These are phyloP conservation scores for Nectriaceae sp. DNA, from an alignment of 2,329 filamentous ascomycete species.

Conservation along the genomic window DNA sequence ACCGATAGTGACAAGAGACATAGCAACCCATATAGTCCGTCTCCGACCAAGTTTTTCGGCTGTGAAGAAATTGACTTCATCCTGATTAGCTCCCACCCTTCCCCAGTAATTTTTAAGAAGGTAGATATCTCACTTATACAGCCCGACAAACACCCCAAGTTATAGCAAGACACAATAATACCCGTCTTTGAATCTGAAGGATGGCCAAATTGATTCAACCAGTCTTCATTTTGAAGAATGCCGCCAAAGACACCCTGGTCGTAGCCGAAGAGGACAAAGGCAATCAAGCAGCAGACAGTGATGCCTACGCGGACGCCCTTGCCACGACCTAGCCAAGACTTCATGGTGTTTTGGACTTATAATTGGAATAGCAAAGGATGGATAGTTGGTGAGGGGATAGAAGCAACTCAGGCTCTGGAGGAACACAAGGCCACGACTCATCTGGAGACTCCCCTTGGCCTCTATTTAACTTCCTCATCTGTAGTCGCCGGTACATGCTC, in stretches of 20 bases:
- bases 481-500: too few relatives aligned
- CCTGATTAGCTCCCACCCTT: too few relatives aligned
- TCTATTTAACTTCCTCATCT: too few relatives aligned
- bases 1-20: slow-evolving; percentile 56
- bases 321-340: slow-evolving; percentile 25
- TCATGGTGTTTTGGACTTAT: too few relatives aligned
- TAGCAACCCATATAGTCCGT: slow-evolving; percentile 55
- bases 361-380: too few relatives aligned
- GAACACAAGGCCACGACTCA: too few relatives aligned
- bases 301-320: slow-evolving; percentile 24
- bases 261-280: slow-evolving; percentile 41
- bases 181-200: slow-evolving; percentile 30
- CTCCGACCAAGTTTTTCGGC: slow-evolving; percentile 52
- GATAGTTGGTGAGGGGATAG: too few relatives aligned
- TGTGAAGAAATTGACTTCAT: slow-evolving; percentile 45
- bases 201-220: slow-evolving; percentile 33
- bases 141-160: slow-evolving; percentile 45
- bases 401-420: too few relatives aligned
- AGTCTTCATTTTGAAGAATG: slow-evolving; percentile 48
- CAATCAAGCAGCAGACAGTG: slow-evolving; percentile 25
- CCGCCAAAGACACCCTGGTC: slow-evolving; percentile 52
- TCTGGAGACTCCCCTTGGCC: too few relatives aligned
- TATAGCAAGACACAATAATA: slow-evolving; percentile 36
- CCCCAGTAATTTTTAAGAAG: too few relatives aligned
- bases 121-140: too few relatives aligned